Evolutionary conservation across 1,139 yeast species (phyloP).

Genomic region (Pichia terricola): DNA sequence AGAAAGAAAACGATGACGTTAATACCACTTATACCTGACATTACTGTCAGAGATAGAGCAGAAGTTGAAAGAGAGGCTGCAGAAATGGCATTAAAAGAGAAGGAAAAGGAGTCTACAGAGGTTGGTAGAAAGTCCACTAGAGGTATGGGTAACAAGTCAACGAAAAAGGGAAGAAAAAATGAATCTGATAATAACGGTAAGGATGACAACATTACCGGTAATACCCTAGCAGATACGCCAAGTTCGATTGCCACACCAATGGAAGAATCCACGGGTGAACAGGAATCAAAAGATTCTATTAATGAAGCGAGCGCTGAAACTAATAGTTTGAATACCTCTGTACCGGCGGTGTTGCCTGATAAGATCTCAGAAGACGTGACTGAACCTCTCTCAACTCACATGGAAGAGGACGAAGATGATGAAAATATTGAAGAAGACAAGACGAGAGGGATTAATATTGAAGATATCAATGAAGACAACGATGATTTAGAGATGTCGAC

Average conservation of each 20-base stretch:
- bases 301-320: neutral
- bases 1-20: conserved; percentile 74
- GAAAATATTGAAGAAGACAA: conserved; percentile 12
- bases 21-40: conserved; percentile 82
- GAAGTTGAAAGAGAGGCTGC: conserved; percentile 84
- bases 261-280: conserved; percentile 3
- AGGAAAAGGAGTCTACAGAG: conserved; percentile 35
- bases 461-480: conserved; percentile 47
- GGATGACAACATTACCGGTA: conserved; percentile 4
- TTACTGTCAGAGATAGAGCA: conserved; percentile 65
- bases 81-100: conserved; percentile 50
- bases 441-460: conserved; percentile 25
- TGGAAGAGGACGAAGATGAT: neutral
- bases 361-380: neutral
- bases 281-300: neutral
- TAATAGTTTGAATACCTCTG: neutral
- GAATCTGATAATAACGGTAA: conserved; percentile 20
- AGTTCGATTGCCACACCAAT: conserved; percentile 19
- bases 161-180: conserved; percentile 25
- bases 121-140: conserved; percentile 30
- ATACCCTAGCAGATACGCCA: conserved; percentile 5
- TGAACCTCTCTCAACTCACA: neutral
- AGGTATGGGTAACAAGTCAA: conserved; percentile 21
- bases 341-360: neutral
- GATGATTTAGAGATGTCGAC: conserved; percentile 60